Conservation (phyloP, 2,329 filamentous ascomycete species). For the Ceratocystis smalleyi region DNA sequence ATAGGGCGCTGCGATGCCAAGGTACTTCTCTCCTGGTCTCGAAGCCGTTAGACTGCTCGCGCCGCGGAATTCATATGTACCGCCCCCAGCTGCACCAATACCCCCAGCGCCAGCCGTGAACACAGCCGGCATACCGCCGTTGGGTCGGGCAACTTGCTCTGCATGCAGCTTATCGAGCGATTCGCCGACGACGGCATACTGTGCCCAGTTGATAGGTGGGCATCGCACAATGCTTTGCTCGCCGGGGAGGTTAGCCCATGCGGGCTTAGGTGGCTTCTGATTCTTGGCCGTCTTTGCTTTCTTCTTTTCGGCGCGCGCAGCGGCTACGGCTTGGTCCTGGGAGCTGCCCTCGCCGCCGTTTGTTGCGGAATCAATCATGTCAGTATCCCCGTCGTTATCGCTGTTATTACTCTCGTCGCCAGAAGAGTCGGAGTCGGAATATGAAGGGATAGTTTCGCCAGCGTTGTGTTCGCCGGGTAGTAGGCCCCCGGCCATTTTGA, state of each 20-base stretch:
- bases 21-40: slow-evolving; percentile 26
- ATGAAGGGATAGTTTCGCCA: slow-evolving; percentile 14
- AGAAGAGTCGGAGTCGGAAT: slow-evolving; percentile 19
- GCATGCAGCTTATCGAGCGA: slow-evolving; percentile 71
- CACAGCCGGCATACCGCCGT: slow-evolving; percentile 36
- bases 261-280: slow-evolving; percentile 20
- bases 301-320: slow-evolving; percentile 13
- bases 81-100: slow-evolving; percentile 22
- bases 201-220: slow-evolving; percentile 85
- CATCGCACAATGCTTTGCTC: slow-evolving; percentile 72
- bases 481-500: slow-evolving; percentile 29
- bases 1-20: slow-evolving; percentile 43
- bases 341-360: slow-evolving; percentile 19
- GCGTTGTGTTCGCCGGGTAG: slow-evolving; percentile 15
- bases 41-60: slow-evolving; percentile 18
- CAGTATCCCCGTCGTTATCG: slow-evolving; percentile 19
- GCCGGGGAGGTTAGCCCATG: slow-evolving; percentile 53
- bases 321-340: neutral
- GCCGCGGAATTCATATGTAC: slow-evolving; percentile 36
- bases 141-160: slow-evolving; percentile 56
- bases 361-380: slow-evolving; percentile 1
- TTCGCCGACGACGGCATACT: slow-evolving; percentile 69
- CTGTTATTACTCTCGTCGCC: slow-evolving; percentile 22
- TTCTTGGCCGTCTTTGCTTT: slow-evolving; percentile 17
- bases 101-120: slow-evolving; percentile 22